Conservation (phyloP, 306 rosid genomes). For the Quercus wislizeni region DNA sequence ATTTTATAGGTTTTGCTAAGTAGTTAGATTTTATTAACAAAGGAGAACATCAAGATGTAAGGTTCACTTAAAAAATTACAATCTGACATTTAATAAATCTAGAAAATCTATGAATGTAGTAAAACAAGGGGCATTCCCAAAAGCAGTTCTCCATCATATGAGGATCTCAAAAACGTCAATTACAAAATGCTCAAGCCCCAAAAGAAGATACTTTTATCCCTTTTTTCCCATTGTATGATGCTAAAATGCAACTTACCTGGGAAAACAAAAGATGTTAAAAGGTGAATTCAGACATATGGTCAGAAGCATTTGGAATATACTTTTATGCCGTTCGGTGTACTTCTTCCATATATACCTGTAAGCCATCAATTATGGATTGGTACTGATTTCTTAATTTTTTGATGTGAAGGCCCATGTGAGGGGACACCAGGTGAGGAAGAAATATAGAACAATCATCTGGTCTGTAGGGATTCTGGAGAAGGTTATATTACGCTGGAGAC, state of each 20-base stretch:
- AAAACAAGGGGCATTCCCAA: no score
- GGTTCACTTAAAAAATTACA: no score
- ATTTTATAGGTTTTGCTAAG: no score
- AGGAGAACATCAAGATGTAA: no score
- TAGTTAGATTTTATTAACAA: no score
- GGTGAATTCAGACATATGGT: not conserved
- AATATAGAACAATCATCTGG: constrained; percentile 70
- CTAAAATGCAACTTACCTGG: not conserved
- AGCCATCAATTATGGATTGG: not conserved
- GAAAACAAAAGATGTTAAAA: no score
- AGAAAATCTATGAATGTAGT: no score
- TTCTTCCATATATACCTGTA: not conserved
- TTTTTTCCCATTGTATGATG: not conserved
- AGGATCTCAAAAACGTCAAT: no score
- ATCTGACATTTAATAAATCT: no score
- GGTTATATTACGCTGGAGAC: constrained; percentile 89
- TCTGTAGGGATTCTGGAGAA: constrained; percentile 88
- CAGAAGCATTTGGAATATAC: not conserved
- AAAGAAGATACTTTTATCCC: no score
- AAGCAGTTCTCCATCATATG: no score
- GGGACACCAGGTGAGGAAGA: constrained; percentile 92
- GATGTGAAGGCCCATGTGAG: constrained; percentile 80
- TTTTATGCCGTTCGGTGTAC: not conserved
- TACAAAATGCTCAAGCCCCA: no score
- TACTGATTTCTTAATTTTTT: constrained; percentile 37